phyloP scores from a whole-genome alignment of 352 stramenopile species.

The Phytopythium sindhum region DNA sequence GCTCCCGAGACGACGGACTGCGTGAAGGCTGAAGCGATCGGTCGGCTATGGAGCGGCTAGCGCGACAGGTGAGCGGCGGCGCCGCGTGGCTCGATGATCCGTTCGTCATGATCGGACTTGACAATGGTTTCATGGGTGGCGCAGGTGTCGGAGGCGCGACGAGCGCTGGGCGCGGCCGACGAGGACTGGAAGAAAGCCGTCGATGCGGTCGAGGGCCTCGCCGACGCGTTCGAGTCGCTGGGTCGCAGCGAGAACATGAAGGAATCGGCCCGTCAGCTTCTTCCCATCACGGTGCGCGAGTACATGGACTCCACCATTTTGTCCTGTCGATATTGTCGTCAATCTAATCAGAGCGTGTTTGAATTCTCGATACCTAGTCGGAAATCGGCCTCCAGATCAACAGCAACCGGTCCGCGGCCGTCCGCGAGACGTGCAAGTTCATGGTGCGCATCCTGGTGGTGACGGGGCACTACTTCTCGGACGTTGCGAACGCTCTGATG shows the following conservation, averaged over 20 bases:
- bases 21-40: background rate
- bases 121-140: background rate
- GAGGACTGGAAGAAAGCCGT: constrained; percentile 44
- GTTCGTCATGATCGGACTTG: background rate
- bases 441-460: constrained; percentile 46
- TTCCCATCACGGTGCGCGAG: constrained; percentile 42
- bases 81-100: background rate
- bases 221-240: constrained; percentile 41
- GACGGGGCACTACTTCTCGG: constrained; percentile 39
- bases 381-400: constrained; percentile 40
- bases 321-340: constrained; percentile 2
- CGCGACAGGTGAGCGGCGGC: constrained; percentile 13
- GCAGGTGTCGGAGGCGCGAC: constrained; percentile 40
- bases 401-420: constrained; percentile 47
- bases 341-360: background rate
- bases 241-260: constrained; percentile 15
- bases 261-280: constrained; percentile 33
- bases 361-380: constrained; percentile 16
- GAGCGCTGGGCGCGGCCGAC: constrained; percentile 21
- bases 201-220: constrained; percentile 36
- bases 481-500: constrained; percentile 58
- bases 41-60: constrained; percentile 13
- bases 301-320: background rate
- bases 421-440: constrained; percentile 43
- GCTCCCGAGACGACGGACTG: background rate